Evolutionary conservation across 768 basidiomycete species (phyloP), one percentile per base, ranked within the genome.

Genomic region (Leccinum ochraceum): DNA sequence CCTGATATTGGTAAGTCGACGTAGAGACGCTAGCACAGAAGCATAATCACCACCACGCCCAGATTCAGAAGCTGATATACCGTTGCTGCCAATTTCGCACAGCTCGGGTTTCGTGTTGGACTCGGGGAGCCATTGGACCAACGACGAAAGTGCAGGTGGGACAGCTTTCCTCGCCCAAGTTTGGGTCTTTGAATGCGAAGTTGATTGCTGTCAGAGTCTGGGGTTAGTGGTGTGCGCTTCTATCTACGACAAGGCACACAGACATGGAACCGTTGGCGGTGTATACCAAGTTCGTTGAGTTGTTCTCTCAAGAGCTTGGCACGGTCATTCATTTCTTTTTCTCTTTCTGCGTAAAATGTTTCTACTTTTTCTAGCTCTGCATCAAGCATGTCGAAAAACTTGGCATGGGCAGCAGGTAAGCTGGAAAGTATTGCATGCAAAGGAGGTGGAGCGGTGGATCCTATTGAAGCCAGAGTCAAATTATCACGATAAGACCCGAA

Each of bases 321-420:
- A 24, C 79, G 80, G 2, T 68, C 69, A 3, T 74, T 75, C 84
- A 83, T 87, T 75, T 83, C 86, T 55, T 79, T 79, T 74, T 87
- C 94, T 28, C 87, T 81, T 26, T 84, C 85, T 3, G 81, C 68
- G 71, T 92, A 98, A 73, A 98, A 98, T 0, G 77, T 74, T 60
- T 94, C 92, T 4, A 97, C 86, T 71, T 95, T 96, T 13, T 90
- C 86, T 3, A 98, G 78, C 71, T 98, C 88, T 0, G 69, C 68
- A 66, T 95, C 89, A 4, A 97, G 79, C 24, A 85, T 78, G 3
- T 83, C 80, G 62, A 98, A 90, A 76, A 96, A 98, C 7, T 76
- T 78, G 22, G 74, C 67, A 68, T 95, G 89, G 28, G 81, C 74
- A 0, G 84, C 79, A 13, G 85, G 80, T 11, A 95, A 77, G 11